These are phyloP conservation scores for Xylaria hypoxylon DNA, from an alignment of 2,329 filamentous ascomycete species.

Conservation along the genomic window DNA sequence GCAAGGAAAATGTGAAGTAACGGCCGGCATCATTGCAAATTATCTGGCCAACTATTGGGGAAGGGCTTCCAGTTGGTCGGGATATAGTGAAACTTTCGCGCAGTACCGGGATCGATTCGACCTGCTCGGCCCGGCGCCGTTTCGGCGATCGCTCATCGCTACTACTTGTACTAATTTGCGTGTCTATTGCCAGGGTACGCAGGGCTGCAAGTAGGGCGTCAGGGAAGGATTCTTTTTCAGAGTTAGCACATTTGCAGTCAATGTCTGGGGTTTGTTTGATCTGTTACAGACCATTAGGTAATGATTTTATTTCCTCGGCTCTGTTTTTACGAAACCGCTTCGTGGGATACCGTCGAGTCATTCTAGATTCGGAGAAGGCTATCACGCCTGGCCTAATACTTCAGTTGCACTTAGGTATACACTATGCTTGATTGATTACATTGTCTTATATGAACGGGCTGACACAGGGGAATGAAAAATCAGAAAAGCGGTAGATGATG, in stretches of 20 bases:
- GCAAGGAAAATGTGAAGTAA: constrained; percentile 34
- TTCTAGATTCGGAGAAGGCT: background rate
- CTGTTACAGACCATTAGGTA: constrained; percentile 20
- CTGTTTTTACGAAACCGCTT: background rate
- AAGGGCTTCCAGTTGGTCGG: constrained; percentile 24
- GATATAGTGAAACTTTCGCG: constrained; percentile 39
- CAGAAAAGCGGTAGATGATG: background rate
- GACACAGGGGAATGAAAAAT: too few relatives aligned
- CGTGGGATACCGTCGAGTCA: too few relatives aligned
- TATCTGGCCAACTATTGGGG: constrained; percentile 13
- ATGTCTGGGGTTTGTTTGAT: background rate
- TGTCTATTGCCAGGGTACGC: constrained; percentile 2
- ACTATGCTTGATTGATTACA: background rate
- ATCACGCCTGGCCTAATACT: background rate
- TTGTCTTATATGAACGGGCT: background rate
- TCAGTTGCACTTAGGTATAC: background rate
- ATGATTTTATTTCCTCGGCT: background rate
- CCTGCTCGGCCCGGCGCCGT: constrained; percentile 38
- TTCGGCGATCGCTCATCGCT: constrained; percentile 39
- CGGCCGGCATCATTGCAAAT: constrained; percentile 35
- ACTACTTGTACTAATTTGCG: constrained; percentile 7
- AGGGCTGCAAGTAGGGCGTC: constrained; percentile 17
- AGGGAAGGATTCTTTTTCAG: constrained; percentile 31
- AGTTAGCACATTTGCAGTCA: constrained; percentile 16
- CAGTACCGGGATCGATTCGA: constrained; percentile 42